Evolutionary conservation across 2,329 filamentous ascomycete species (phyloP), one percentile per base, ranked within the genome.

Genomic region (Hypoxylon sp.): DNA sequence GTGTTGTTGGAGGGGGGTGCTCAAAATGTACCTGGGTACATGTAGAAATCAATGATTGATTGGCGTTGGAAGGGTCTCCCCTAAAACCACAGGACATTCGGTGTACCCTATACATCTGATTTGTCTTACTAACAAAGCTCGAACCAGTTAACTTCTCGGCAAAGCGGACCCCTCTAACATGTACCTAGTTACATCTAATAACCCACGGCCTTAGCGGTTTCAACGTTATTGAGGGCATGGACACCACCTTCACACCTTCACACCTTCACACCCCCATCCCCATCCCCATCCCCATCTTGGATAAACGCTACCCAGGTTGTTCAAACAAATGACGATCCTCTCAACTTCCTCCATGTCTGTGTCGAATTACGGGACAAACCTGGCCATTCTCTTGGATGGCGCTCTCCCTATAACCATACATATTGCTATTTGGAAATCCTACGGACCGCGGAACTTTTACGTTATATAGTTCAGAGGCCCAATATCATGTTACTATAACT

Each of bases 11-110:
- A 37, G 39, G 56, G 56, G 56, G 47, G 34, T 59, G 16, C 19
- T 51, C n/a, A 30, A 9, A 8, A 41, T 54, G 27, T 56, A 53
- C 43, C 34, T 41, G 21, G 50, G 58, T 55, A 54, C 51, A 55
- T 55, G 14, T 6, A 39, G 30, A 25, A 32, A 58, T 37, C 9
- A 30, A 32, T 65, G 66, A 66, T 63, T 68, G 66, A 68, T 66
- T 69, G 67, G 67, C 60, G 57, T 69, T 63, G 64, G 61, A 69
- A 69, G 57, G 64, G 57, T 57, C 58, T 47, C 64, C 67, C 64
- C 57, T 63, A 61, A 67, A 65, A 64, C 67, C 47, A 29, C 58
- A 54, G 54, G 39, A 60, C 41, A n/a, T 37, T 34, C 23, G 8
- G 65, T 58, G 59, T 66, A 68, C 41, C 5, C 23, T 27, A 19